A percentile compares a stretch with the other conserved stretches of the same genome.
Conservation (phyloP, 2,329 filamentous ascomycete species). For the Pseudocercospora fijiensis region DNA sequence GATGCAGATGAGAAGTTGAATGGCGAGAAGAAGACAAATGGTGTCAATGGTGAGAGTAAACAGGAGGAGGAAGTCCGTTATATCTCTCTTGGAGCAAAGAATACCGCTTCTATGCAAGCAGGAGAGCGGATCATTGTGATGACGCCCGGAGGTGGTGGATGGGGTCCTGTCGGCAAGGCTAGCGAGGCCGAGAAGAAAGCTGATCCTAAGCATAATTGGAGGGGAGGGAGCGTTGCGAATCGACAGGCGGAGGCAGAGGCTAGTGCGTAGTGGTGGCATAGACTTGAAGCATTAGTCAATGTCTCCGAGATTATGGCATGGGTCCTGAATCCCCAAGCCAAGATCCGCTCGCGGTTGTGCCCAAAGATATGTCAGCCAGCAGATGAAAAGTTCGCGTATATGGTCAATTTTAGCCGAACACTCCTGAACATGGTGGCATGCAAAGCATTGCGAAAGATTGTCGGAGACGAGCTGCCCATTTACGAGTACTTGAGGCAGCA, state of each 20-base stretch:
- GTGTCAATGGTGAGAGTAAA: slow-evolving; percentile 11
- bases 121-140: slow-evolving; percentile 76
- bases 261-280: slow-evolving; percentile 32
- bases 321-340: background rate
- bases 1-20: slow-evolving; percentile 32
- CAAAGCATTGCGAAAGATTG: background rate
- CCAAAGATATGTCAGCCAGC: background rate
- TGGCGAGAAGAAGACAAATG: slow-evolving; percentile 15
- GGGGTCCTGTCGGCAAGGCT: slow-evolving; percentile 62
- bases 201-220: slow-evolving; percentile 63
- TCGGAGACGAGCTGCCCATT: background rate
- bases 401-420: background rate
- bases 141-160: slow-evolving; percentile 78
- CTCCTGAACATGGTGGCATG: background rate
- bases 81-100: slow-evolving; percentile 77
- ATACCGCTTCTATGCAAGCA: slow-evolving; percentile 71
- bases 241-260: slow-evolving; percentile 56
- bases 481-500: background rate
- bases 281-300: no score
- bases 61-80: slow-evolving; percentile 48
- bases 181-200: slow-evolving; percentile 45
- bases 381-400: no score
- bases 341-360: background rate
- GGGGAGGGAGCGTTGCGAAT: slow-evolving; percentile 58
- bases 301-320: no score